phyloP scores from a whole-genome alignment of 2,329 filamentous ascomycete genomes.

The Xylariaceae sp. region DNA sequence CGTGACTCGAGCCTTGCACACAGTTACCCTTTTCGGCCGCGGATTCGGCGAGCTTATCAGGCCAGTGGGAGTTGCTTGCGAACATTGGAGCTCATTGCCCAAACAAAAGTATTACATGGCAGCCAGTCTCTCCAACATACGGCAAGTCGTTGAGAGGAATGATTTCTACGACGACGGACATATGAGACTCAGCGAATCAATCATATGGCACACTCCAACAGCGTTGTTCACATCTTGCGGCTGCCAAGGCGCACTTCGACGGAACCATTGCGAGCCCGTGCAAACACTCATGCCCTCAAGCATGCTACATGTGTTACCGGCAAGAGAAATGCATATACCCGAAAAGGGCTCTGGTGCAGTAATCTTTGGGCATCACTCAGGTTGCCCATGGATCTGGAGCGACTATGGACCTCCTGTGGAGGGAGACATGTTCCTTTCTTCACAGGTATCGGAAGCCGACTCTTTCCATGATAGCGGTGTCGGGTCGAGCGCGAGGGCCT shows the following conservation, averaged over 20 bases:
- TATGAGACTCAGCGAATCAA: slow-evolving; percentile 10
- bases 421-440: background rate
- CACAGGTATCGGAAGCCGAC: background rate
- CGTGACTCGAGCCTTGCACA: slow-evolving; percentile 23
- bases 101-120: background rate
- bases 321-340: slow-evolving; percentile 1
- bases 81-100: background rate
- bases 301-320: background rate
- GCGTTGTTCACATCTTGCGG: slow-evolving; percentile 14
- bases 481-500: background rate
- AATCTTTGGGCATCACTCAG: slow-evolving; percentile 17
- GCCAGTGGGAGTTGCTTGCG: background rate
- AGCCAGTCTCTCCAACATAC: background rate
- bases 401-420: slow-evolving; percentile 12
- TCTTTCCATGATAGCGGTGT: slow-evolving; percentile 5
- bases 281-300: slow-evolving; percentile 2
- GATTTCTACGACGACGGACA: slow-evolving; percentile 4
- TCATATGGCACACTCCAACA: slow-evolving; percentile 17
- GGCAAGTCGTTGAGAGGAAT: slow-evolving; percentile 8
- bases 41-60: slow-evolving; percentile 23
- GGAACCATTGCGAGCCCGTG: background rate
- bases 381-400: slow-evolving; percentile 11
- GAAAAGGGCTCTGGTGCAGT: slow-evolving; percentile 1
- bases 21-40: slow-evolving; percentile 21
- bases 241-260: background rate